Percentiles rank a stretch among this genome's conserved stretches.
Conservation (phyloP, 768 basidiomycete species). For the Symmetrospora coprosmae region DNA sequence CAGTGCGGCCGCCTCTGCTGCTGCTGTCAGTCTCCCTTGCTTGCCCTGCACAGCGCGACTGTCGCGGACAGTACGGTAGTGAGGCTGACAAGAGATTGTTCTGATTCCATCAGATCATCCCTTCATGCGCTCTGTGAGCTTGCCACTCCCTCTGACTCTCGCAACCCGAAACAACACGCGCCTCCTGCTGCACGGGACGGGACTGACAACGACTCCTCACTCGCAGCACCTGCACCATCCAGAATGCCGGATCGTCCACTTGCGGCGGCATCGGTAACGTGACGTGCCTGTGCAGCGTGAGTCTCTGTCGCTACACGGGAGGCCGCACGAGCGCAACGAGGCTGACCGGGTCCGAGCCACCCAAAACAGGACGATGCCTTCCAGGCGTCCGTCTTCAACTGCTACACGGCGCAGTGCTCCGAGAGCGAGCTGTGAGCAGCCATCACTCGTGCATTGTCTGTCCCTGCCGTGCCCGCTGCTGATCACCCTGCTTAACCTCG, state of each 20-base stretch:
- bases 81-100: no score
- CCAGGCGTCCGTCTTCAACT: slow-evolving; percentile 12
- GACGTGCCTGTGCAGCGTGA: no score
- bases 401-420: no score
- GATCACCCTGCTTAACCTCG: no score
- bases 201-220: background rate
- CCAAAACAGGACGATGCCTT: background rate
- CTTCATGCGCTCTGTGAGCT: slow-evolving; percentile 10
- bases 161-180: background rate
- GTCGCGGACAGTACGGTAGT: no score
- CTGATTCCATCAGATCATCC: slow-evolving; percentile 3
- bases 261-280: slow-evolving; percentile 12
- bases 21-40: background rate
- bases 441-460: no score
- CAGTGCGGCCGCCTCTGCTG: background rate
- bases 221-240: slow-evolving; percentile 13
- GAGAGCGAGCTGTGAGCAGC: no score
- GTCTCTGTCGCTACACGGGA: no score
- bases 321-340: no score
- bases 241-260: background rate
- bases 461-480: no score
- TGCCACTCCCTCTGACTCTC: background rate
- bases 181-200: background rate
- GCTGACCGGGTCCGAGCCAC: no score
- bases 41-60: no score